A percentile compares a stretch with the other conserved stretches of the same genome.
phyloP scores from a whole-genome alignment of 352 stramenopile genomes.

The Phytophthora hybrid region DNA sequence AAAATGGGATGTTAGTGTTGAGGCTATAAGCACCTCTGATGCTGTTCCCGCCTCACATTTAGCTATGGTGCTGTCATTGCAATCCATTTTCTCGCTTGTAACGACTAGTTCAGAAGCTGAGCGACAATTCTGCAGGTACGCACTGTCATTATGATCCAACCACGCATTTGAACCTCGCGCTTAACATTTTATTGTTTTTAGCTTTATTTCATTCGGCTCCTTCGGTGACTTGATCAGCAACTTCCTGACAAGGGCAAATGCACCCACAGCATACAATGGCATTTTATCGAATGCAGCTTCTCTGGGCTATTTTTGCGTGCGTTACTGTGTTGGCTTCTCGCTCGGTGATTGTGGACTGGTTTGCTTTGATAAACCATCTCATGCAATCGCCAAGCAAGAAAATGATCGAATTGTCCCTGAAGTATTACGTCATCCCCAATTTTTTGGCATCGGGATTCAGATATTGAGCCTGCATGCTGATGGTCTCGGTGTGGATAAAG shows the following conservation, averaged over 20 bases:
- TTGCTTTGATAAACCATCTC: neutral
- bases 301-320: conserved; percentile 27
- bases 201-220: conserved; percentile 30
- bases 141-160: neutral
- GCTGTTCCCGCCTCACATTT: conserved; percentile 3
- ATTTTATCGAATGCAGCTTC: neutral
- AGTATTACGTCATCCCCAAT: conserved; percentile 28
- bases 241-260: conserved; percentile 3
- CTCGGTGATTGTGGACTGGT: conserved; percentile 24
- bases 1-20: conserved; percentile 14
- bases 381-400: neutral
- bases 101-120: conserved; percentile 19
- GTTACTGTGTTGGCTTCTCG: conserved; percentile 41
- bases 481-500: conserved; percentile 13
- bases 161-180: neutral
- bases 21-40: neutral
- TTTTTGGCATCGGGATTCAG: conserved; percentile 42
- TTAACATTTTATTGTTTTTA: conserved; percentile 9
- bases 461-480: conserved; percentile 35
- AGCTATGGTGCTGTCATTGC: conserved; percentile 22
- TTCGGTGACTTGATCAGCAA: conserved; percentile 34
- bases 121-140: conserved; percentile 28
- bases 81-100: conserved; percentile 31
- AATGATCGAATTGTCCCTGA: neutral
- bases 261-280: neutral